Evolutionary conservation across 2,329 filamentous ascomycete species (phyloP).

Genomic region (Scedosporium minutisporum): DNA sequence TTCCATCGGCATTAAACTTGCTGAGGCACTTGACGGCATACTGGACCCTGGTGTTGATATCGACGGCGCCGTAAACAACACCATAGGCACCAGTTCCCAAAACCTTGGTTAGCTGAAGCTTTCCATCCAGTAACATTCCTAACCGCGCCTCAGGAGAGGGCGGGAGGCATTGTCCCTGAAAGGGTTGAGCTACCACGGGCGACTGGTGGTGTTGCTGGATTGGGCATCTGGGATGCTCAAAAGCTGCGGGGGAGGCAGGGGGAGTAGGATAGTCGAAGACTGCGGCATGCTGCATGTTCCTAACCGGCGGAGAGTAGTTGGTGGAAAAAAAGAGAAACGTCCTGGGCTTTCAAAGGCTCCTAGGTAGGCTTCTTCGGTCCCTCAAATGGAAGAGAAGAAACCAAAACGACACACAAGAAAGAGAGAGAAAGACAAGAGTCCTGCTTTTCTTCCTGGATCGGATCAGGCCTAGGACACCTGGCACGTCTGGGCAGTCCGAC

Average conservation of each 20-base stretch:
- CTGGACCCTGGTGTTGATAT: slow-evolving; percentile 67
- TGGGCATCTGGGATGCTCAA: slow-evolving; percentile 33
- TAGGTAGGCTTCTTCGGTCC: slow-evolving; percentile 10
- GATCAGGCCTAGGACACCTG: not conserved
- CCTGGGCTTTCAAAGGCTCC: slow-evolving; percentile 13
- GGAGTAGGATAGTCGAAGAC: slow-evolving; percentile 48
- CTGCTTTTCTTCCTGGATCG: slow-evolving; percentile 1
- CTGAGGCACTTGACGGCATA: slow-evolving; percentile 97
- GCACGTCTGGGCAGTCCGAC: not conserved
- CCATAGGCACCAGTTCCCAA: slow-evolving; percentile 93
- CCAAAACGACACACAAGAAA: slow-evolving; percentile 6
- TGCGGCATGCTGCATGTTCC: slow-evolving; percentile 52
- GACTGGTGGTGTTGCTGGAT: slow-evolving; percentile 26
- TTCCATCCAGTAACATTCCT: slow-evolving; percentile 72
- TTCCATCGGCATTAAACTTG: slow-evolving; percentile 68
- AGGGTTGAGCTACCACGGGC: slow-evolving; percentile 25
- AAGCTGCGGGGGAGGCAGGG: slow-evolving; percentile 46
- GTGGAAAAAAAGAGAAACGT: not conserved
- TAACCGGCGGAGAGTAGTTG: slow-evolving; percentile 3
- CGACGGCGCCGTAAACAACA: slow-evolving; percentile 84
- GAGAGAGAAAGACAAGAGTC: slow-evolving; percentile 10
- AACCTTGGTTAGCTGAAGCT: slow-evolving; percentile 74
- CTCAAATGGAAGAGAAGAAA: slow-evolving; percentile 5
- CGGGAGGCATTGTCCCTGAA: slow-evolving; percentile 41
- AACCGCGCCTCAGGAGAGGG: slow-evolving; percentile 72